Evolutionary conservation across 108 stramenopile species (phyloP), one percentile per base, ranked within the genome.

Genomic region (Skeletonema grethae): DNA sequence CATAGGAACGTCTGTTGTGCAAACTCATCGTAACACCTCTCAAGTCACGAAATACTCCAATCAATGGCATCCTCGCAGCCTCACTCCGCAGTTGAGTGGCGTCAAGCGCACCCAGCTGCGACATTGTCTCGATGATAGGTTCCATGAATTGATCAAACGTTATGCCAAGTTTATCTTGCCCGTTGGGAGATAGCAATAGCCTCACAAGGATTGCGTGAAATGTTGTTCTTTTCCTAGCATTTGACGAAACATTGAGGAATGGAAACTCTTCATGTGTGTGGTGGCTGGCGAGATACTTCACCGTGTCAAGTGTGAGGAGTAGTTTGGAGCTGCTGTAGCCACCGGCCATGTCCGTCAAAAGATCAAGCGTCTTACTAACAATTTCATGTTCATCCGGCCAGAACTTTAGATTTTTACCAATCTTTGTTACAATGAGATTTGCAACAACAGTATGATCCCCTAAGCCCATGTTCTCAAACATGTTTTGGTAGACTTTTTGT

Each of bases 221-320:
- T 39, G 93, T 95, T 38, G 97, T 98, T 58, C 98, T 83, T 59
- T 97, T 91, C 38, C 97, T 84, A 4, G 81, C 79, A 83, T 98
- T 97, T 16, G 84, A 77, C 18, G 89, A 85, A 4, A 89, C 82
- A 28, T 83, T 81, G 31, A 99, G 76, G 75, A 99, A 99, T 39
- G 97, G 97, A 78, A 98, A 99, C 58, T 96, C 90, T 67, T 96
- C 96, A 57, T 90, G 88, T 5, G 89, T 94, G 86, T 99, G 98
- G 81, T 98, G 88, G 64, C 83, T 82, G 7, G 94, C 91, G 16
- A 99, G 83, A 71, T 88, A 97, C 65, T 95, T 88, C n/a, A 98
- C 96, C 8, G 95, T 95, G 57, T 97, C 96, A 56, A 99, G 82
- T 5, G 94, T 93, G 61, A 97, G 75, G 38, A 99, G 84, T 10